Percentiles rank a stretch among this genome's conserved stretches.
phyloP scores from a whole-genome alignment of 352 stramenopile species.

The Blastocystis sp. region DNA sequence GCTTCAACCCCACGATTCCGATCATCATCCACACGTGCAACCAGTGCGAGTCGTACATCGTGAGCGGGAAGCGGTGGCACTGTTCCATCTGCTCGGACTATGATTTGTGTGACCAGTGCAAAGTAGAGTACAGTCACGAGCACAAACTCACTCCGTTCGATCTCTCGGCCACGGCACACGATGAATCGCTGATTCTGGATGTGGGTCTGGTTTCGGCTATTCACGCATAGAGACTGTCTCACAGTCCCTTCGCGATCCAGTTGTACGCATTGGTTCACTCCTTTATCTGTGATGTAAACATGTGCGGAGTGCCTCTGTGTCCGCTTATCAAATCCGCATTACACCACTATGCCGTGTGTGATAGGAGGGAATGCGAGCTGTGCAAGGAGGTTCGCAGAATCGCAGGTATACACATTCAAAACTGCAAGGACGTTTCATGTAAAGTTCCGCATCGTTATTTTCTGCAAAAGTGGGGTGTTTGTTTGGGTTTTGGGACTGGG shows the following conservation, averaged over 20 bases:
- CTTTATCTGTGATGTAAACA: neutral
- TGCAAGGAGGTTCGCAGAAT: conserved; percentile 4
- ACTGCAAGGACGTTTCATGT: conserved; percentile 27
- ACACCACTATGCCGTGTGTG: conserved; percentile 23
- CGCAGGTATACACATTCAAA: conserved; percentile 5
- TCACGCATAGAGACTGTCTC: neutral
- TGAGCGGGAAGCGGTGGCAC: conserved; percentile 85
- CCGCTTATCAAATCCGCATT: conserved; percentile 13
- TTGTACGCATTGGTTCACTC: conserved; percentile 22
- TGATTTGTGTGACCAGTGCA: conserved; percentile 86
- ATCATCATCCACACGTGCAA: conserved; percentile 78
- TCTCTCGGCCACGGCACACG: neutral
- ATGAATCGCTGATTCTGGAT: neutral
- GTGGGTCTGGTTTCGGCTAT: neutral
- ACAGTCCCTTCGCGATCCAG: conserved; percentile 4
- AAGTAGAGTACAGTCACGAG: conserved; percentile 78
- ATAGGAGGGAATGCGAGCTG: neutral
- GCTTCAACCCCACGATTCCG: conserved; percentile 87
- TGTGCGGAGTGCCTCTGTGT: conserved; percentile 35
- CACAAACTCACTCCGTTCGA: conserved; percentile 76
- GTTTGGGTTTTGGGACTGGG: neutral
- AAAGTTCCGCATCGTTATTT: conserved; percentile 30
- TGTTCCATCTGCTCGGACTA: conserved; percentile 86
- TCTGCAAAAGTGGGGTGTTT: neutral
- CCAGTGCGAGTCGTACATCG: conserved; percentile 83